Evolutionary conservation across 345 rosid genomes (phyloP), one percentile per base, ranked within the genome.

Genomic region (Dipteronia dyeriana): DNA sequence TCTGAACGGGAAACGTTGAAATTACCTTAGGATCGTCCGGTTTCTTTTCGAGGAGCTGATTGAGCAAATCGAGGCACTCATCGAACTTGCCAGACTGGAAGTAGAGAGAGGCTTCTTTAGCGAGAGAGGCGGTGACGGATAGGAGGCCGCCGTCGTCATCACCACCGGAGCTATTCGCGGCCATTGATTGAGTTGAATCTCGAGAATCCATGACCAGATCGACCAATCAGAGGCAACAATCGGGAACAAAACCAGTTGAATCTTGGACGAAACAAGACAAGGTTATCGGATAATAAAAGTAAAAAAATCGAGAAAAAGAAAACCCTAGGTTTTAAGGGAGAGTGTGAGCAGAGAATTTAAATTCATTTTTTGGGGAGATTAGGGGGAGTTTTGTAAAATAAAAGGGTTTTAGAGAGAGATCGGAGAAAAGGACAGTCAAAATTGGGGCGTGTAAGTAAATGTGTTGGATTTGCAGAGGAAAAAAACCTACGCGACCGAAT

Each of bases 1-100:
- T 62, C 49, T 41, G 45, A 7, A 41, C 45, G 45, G 45, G 8
- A 41, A 45, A 51, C 31, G 11, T 8, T 39, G 71, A 51, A 62
- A 62, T 66, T 51, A 94, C 99, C 94, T 92, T 96, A 2, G 93
- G 97, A 89, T 94, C 97, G 85, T 86, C 85, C 20, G 77, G 88
- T 76, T 88, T 90, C 86, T 86, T 92, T 60, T 80, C 90, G 74
- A 79, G 74, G 56, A 97, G 91, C 85, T 91, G 93, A 83, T 78
- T 79, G 79, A 94, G 76, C 71, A 88, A 79, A 43, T 86, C 91
- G 25, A 97, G 79, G 78, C 97, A 94, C 75, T 97, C 99, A 13
- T 72, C 63, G 79, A 86, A 92, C 75, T 91, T 89, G 45, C 87
- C 80, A 59, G 97, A 94, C 80, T 92, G 93, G 80, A 89, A 97